Base-by-base conservation (phyloP, 1,284 basidiomycete genomes). In the Albatrellus sp. region DNA sequence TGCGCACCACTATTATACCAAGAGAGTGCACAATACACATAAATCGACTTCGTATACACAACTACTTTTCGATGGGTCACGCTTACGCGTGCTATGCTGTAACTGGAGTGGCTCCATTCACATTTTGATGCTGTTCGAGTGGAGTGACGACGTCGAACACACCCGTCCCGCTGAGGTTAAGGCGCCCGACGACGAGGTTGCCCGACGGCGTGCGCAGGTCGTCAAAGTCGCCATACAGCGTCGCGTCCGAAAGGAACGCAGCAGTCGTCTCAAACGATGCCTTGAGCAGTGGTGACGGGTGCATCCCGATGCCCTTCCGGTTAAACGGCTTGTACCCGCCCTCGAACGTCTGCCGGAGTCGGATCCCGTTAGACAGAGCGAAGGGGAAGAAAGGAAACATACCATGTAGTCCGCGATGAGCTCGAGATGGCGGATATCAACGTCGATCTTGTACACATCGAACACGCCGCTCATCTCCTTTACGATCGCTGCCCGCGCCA, bases 331-430 rank as follows among this genome's bases (percentile, higher is more conserved):
- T 90, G 71, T 94, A 99, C 19, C 88, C 91, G 38, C 96, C 96
- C 42, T 92, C 90, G 58, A 93, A 96, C 0, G 96, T 98, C 90
- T 98, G 55, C 31, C 11, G 24, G 40, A 19, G 43, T 40, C 32
- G 40, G 34, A 35, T 35, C 12, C 11, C 17, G 19, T 42, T 19
- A 12, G 13, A 14, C 10, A 42, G 14, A 28, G 34, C n/a, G 16
- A 17, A 17, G 13, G 9, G n/a, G 31, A 38, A 20, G 37, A 17
- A 31, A 36, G n/a, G 11, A 17, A 41, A 65, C 82, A 52, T 57
- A 92, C 90, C 92, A 97, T 97, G 63, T 98, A 99, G 64, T 99
- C 96, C 30, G 96, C 96, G 60, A 99, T 97, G 49, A 99, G 73
- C 58, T 93, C 92, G 45, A 98, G 70, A 70, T 99, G 96, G 46